These are phyloP conservation scores for Mycena sanguinolenta DNA, from an alignment of 768 basidiomycete genomes.

Conservation along the genomic window DNA sequence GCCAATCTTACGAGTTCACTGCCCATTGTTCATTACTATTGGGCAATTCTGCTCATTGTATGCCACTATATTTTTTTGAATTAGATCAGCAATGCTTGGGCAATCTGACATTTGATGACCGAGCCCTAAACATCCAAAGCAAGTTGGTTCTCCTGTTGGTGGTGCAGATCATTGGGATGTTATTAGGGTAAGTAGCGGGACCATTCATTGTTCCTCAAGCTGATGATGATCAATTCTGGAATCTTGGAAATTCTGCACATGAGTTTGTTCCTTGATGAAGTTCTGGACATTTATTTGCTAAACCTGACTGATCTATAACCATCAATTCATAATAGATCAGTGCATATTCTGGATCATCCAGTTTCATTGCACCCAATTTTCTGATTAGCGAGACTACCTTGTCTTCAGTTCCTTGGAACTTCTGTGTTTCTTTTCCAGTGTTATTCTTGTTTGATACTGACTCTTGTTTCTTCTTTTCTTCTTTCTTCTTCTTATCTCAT, in stretches of 20 bases:
- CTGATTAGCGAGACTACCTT: neutral
- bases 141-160: too few species aligned
- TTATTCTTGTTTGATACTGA: neutral
- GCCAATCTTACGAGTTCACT: too few species aligned
- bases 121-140: too few species aligned
- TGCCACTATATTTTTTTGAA: too few species aligned
- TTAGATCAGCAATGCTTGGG: too few species aligned
- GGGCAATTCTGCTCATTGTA: too few species aligned
- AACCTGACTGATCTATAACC: neutral
- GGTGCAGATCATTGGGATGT: neutral
- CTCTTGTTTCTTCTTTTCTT: neutral
- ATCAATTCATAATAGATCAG: slow-evolving; percentile 25
- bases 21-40: too few species aligned
- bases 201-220: neutral
- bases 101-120: too few species aligned
- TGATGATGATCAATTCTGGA: neutral
- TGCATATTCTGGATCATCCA: slow-evolving; percentile 30
- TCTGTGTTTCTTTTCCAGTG: neutral
- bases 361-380: neutral
- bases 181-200: neutral
- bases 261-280: neutral
- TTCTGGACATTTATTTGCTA: neutral
- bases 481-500: too few species aligned
- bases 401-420: slow-evolving; percentile 2
- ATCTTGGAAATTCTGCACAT: neutral